Percentiles rank a stretch among this genome's conserved stretches.
Conservation (phyloP, 495 filamentous ascomycete species). For the Neurospora sublineolata region DNA sequence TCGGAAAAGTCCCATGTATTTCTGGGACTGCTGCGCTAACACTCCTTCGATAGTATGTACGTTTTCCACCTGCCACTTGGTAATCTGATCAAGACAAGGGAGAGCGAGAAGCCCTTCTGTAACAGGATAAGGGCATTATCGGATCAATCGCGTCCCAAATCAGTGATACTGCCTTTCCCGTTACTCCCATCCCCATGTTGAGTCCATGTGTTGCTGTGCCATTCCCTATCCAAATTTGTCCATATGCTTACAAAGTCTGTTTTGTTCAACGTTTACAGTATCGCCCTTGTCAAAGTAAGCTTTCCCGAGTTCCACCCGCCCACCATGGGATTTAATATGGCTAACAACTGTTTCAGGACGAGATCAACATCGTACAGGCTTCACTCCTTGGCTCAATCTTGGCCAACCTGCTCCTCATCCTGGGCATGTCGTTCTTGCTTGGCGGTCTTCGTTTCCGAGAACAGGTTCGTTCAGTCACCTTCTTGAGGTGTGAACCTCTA, state of each 20-base stretch:
- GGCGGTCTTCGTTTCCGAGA: conserved; percentile 81
- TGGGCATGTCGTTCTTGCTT: conserved; percentile 81
- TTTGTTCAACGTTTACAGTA: conserved; percentile 33
- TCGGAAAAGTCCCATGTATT: neutral
- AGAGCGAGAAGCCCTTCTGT: conserved; percentile 19
- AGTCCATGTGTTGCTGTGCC: conserved; percentile 3
- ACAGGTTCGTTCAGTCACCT: conserved; percentile 42
- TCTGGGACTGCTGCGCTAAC: neutral
- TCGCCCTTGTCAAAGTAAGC: conserved; percentile 52
- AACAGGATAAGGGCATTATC: conserved; percentile 9
- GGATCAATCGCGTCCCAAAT: conserved; percentile 16
- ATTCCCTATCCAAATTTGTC: neutral
- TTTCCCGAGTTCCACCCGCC: conserved; percentile 12
- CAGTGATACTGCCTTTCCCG: neutral
- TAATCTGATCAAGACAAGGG: conserved; percentile 21
- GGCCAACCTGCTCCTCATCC: conserved; percentile 74
- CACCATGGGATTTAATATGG: conserved; percentile 1
- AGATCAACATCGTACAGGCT: conserved; percentile 84
- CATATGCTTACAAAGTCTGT: neutral
- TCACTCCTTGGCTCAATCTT: conserved; percentile 81
- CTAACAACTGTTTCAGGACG: conserved; percentile 41
- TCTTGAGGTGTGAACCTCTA: neutral
- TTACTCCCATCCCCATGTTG: neutral
- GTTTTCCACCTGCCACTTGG: conserved; percentile 7
- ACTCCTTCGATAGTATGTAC: conserved; percentile 16